These are phyloP conservation scores for Fusarium sulawesiense DNA, from an alignment of 2,329 filamentous ascomycete genomes.

Conservation along the genomic window DNA sequence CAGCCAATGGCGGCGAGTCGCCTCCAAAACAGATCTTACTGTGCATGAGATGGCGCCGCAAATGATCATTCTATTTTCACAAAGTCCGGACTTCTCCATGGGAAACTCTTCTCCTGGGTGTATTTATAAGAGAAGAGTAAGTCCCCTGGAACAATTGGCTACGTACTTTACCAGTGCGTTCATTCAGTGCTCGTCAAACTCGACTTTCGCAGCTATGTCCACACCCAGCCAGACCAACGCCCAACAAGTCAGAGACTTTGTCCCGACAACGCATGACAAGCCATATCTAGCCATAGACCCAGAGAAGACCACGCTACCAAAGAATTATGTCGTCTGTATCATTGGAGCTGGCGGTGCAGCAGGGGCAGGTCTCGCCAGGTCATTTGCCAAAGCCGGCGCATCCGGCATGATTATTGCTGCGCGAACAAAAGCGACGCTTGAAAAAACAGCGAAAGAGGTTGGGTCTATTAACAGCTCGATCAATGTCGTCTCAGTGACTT, in stretches of 20 bases:
- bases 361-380: not conserved
- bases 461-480: not conserved
- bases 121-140: not conserved
- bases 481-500: not conserved
- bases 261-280: not conserved
- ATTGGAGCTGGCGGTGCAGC: slow-evolving; percentile 17
- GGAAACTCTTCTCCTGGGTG: rapidly evolving
- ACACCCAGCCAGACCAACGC: not conserved
- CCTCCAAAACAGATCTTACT: not conserved
- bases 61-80: not conserved
- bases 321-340: not conserved
- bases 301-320: rapidly evolving
- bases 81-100: not conserved
- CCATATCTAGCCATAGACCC: slow-evolving; percentile 1
- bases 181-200: not conserved
- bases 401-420: slow-evolving; percentile 11
- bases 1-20: not conserved
- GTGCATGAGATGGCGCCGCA: not conserved
- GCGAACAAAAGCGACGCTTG: not conserved
- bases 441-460: not conserved
- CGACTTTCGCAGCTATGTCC: not conserved
- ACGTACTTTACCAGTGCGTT: rapidly evolving
- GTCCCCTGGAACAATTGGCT: not conserved
- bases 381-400: not conserved
- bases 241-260: slow-evolving; percentile 6